A percentile compares a stretch with the other conserved stretches of the same genome.
Evolutionary conservation across 2,329 filamentous ascomycete genomes (phyloP).

Genomic region (Talaromyces verruculosus): DNA sequence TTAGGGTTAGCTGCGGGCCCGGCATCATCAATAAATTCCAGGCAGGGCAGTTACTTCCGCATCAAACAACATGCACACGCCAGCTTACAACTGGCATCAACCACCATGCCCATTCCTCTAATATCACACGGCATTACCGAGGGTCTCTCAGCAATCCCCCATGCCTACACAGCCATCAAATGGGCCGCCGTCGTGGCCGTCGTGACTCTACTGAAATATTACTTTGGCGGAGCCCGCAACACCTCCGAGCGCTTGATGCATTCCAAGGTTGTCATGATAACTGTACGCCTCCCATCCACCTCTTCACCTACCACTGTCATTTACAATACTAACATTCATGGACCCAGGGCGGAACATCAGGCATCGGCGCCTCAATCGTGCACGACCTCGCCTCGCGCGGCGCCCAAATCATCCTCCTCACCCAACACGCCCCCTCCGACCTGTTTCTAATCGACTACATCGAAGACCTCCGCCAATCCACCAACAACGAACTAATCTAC

Average conservation of each 20-base stretch:
- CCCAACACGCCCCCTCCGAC: constrained; percentile 76
- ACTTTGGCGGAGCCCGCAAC: constrained; percentile 73
- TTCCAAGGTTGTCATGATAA: constrained; percentile 89
- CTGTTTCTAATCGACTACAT: constrained; percentile 91
- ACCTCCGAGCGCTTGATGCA: constrained; percentile 80
- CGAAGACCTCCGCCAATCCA: constrained; percentile 74
- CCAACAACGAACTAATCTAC: constrained; percentile 84
- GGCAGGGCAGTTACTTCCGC: background rate
- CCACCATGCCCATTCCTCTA: constrained; percentile 62
- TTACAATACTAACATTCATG: background rate
- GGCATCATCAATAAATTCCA: background rate
- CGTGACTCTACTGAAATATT: constrained; percentile 66
- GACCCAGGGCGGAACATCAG: constrained; percentile 77
- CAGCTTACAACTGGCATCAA: constrained; percentile 1
- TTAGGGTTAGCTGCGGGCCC: background rate
- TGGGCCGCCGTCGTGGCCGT: constrained; percentile 53
- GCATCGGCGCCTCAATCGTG: constrained; percentile 78
- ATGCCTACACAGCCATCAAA: constrained; percentile 55
- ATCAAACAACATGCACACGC: background rate
- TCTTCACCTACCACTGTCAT: too few relatives aligned
- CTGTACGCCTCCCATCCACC: constrained; percentile 53
- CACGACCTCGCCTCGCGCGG: constrained; percentile 74
- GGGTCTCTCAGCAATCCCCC: constrained; percentile 56
- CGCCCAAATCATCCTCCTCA: constrained; percentile 87
- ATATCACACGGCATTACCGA: constrained; percentile 55